phyloP scores from a whole-genome alignment of 768 basidiomycete species.

The Amanita rubescens region DNA sequence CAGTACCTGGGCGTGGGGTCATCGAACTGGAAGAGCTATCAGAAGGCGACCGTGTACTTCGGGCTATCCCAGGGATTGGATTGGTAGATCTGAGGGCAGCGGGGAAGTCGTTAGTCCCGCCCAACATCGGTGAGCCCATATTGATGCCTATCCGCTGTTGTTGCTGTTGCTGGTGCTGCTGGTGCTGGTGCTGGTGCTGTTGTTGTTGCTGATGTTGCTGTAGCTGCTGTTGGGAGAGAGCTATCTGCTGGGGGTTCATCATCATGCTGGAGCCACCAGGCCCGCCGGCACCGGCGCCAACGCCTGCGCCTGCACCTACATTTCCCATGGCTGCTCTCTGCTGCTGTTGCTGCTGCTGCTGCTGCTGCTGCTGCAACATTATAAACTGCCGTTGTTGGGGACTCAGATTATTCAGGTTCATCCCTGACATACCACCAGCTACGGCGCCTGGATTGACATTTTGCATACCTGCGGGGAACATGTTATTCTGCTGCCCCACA shows the following conservation, averaged over 20 bases:
- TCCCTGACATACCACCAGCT: constrained; percentile 21
- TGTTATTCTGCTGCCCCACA: constrained; percentile 6
- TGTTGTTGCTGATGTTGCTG: constrained; percentile 23
- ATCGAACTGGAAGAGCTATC: constrained; percentile 49
- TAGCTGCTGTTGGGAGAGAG: constrained; percentile 24
- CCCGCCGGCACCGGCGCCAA: constrained; percentile 21
- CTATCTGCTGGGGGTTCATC: constrained; percentile 23
- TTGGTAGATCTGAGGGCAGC: constrained; percentile 49
- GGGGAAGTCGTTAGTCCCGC: constrained; percentile 27
- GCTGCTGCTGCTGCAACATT: constrained; percentile 11
- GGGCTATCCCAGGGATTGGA: constrained; percentile 65
- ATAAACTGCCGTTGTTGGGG: constrained; percentile 11
- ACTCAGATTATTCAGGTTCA: constrained; percentile 27
- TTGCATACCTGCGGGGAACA: constrained; percentile 17
- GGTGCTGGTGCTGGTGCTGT: constrained; percentile 22
- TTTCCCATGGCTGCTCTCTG: constrained; percentile 18
- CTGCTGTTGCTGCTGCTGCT: constrained; percentile 14
- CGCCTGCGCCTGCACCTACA: constrained; percentile 22
- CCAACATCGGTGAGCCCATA: constrained; percentile 37
- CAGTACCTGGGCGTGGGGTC: constrained; percentile 36
- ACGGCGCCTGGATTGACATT: constrained; percentile 14
- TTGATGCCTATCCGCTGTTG: constrained; percentile 21
- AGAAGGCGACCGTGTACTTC: constrained; percentile 70
- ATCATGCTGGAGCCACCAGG: constrained; percentile 26
- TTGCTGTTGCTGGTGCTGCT: constrained; percentile 25